phyloP scores from a whole-genome alignment of 2,329 filamentous ascomycete genomes.

The Cladophialophora yegresii region DNA sequence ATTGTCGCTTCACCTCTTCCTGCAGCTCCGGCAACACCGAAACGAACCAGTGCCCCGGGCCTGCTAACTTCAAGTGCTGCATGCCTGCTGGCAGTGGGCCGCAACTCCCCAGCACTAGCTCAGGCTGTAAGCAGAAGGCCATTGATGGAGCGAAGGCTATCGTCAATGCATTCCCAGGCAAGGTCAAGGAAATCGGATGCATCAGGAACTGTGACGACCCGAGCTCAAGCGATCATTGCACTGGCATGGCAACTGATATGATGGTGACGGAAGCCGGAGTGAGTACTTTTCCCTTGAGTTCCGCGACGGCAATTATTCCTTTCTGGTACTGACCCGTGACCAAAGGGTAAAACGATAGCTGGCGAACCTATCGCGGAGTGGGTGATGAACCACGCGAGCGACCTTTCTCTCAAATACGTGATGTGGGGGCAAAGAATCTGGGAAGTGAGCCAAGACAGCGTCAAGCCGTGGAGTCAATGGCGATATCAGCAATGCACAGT shows the following conservation, averaged over 20 bases:
- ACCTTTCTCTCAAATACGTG: constrained; percentile 52
- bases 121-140: constrained; percentile 34
- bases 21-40: constrained; percentile 29
- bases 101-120: constrained; percentile 27
- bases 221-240: constrained; percentile 37
- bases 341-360: constrained; percentile 43
- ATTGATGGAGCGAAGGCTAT: constrained; percentile 35
- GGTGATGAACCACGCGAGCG: constrained; percentile 48
- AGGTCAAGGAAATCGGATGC: constrained; percentile 36
- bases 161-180: constrained; percentile 33
- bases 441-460: constrained; percentile 43
- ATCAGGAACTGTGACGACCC: constrained; percentile 34
- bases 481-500: constrained; percentile 21
- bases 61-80: constrained; percentile 37
- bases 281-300: constrained; percentile 19
- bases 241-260: constrained; percentile 41
- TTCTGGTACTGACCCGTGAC: background rate
- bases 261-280: constrained; percentile 39
- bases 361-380: constrained; percentile 53
- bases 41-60: constrained; percentile 35
- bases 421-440: constrained; percentile 57
- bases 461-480: constrained; percentile 49
- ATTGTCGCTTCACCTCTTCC: constrained; percentile 35
- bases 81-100: constrained; percentile 30
- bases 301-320: background rate